These are phyloP conservation scores for Beauveria rudraprayagi DNA, from an alignment of 2,329 filamentous ascomycete species.

Conservation along the genomic window DNA sequence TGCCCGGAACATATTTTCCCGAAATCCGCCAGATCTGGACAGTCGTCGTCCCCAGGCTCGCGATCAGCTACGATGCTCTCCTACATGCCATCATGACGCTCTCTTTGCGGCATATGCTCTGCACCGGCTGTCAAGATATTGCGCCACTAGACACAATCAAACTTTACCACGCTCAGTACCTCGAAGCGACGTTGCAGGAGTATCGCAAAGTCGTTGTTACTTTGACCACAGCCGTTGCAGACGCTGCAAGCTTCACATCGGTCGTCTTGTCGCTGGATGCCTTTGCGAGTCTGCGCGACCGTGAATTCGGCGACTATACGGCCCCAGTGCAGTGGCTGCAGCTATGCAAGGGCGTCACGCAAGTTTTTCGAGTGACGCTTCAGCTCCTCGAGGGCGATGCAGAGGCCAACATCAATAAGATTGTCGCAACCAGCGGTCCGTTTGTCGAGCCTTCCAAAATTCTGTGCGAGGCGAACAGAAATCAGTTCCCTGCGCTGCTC, in stretches of 20 bases:
- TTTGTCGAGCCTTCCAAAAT: slow-evolving; percentile 11
- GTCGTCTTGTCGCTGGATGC: slow-evolving; percentile 17
- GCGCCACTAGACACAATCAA: slow-evolving; percentile 3
- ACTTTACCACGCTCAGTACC: slow-evolving; percentile 15
- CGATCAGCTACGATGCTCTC: slow-evolving; percentile 17
- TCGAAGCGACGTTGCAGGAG: slow-evolving; percentile 16
- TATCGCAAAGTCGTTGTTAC: slow-evolving; percentile 14
- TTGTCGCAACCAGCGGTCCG: slow-evolving; percentile 12
- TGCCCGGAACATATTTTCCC: slow-evolving; percentile 15
- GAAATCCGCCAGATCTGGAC: slow-evolving; percentile 16
- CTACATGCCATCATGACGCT: slow-evolving; percentile 18
- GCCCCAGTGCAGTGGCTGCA: slow-evolving; percentile 19
- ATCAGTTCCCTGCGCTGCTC: slow-evolving; percentile 13
- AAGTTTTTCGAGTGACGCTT: slow-evolving; percentile 14
- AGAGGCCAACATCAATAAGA: slow-evolving; percentile 12
- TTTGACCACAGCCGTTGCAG: slow-evolving; percentile 14
- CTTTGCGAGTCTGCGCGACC: slow-evolving; percentile 15
- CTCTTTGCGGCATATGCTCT: slow-evolving; percentile 15
- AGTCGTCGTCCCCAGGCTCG: slow-evolving; percentile 16
- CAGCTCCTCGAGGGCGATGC: slow-evolving; percentile 12
- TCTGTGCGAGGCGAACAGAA: slow-evolving; percentile 1
- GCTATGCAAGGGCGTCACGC: slow-evolving; percentile 17
- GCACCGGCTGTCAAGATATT: neutral
- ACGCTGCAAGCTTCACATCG: slow-evolving; percentile 18
- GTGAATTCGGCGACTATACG: slow-evolving; percentile 16